Percentiles rank a stretch among this genome's conserved stretches.
These are phyloP conservation scores for Botryotinia narcissicola DNA, from an alignment of 2,329 filamentous ascomycete genomes.

Conservation along the genomic window DNA sequence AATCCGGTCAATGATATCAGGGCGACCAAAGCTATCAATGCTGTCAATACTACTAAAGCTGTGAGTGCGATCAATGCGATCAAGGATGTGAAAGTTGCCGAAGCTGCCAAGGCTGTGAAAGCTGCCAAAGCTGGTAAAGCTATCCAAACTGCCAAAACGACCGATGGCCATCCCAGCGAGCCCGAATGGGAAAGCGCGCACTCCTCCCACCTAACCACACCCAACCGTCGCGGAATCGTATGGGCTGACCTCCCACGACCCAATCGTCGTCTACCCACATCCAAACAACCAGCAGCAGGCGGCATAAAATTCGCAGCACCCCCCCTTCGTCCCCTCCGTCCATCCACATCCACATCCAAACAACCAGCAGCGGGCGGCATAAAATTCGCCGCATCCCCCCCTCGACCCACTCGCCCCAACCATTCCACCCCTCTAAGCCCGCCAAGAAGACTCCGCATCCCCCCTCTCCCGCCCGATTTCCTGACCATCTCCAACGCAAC, in stretches of 20 bases:
- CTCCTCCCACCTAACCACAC: not conserved
- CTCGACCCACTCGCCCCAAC: accelerated
- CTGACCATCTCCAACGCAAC: not conserved
- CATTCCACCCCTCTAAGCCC: accelerated
- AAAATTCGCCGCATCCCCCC: not conserved
- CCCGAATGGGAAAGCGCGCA: not conserved
- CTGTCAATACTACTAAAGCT: not conserved
- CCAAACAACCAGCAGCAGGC: not conserved
- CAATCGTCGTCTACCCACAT: not conserved
- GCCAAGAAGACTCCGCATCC: not conserved
- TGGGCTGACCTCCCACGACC: not conserved
- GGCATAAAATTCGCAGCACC: not conserved
- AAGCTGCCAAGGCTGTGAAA: not conserved
- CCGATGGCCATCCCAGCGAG: not conserved
- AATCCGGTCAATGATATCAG: not conserved
- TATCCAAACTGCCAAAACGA: not conserved
- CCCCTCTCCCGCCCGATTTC: not conserved
- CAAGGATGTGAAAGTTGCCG: no score
- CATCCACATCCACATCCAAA: not conserved
- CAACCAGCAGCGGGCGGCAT: not conserved
- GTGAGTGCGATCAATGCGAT: no score
- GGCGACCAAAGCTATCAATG: not conserved
- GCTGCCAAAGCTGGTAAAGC: not conserved
- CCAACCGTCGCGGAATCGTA: not conserved
- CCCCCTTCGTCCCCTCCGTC: not conserved